These are phyloP conservation scores for Stemphylium lycopersici DNA, from an alignment of 2,329 filamentous ascomycete species.

Conservation along the genomic window DNA sequence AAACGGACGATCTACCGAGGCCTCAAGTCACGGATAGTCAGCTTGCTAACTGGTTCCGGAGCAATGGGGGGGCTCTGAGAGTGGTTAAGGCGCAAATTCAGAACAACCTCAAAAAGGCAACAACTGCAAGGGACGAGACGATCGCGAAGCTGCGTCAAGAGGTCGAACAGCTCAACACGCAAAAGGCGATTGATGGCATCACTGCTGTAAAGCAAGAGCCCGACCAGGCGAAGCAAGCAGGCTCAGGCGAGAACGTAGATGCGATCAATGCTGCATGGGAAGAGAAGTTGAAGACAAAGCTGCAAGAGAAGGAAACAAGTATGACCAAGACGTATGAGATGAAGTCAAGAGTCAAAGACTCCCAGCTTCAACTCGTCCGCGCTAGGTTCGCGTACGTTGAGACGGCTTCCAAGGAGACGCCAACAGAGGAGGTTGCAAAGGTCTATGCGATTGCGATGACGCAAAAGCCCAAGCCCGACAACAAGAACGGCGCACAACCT, in stretches of 20 bases:
- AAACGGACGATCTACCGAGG: conserved; percentile 32
- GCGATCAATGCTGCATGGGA: conserved; percentile 45
- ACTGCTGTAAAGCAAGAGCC: conserved; percentile 20
- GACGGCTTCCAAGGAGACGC: conserved; percentile 83
- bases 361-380: conserved; percentile 62
- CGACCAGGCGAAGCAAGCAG: conserved; percentile 15
- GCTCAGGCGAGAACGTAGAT: conserved; percentile 23
- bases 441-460: conserved; percentile 87
- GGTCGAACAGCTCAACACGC: conserved; percentile 18
- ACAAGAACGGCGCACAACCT: conserved; percentile 24
- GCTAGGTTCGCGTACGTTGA: conserved; percentile 81
- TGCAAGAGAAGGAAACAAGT: conserved; percentile 54
- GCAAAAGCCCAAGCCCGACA: conserved; percentile 58
- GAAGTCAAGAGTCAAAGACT: conserved; percentile 77
- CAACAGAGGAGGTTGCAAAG: conserved; percentile 79
- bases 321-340: conserved; percentile 65
- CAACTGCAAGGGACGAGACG: conserved; percentile 1
- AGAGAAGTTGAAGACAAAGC: conserved; percentile 44
- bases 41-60: conserved; percentile 15
- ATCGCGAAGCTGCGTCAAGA: conserved; percentile 13
- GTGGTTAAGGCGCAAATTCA: conserved; percentile 17
- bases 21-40: conserved; percentile 17
- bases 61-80: conserved; percentile 8
- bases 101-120: conserved; percentile 11
- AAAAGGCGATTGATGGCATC: conserved; percentile 15